Evolutionary conservation across 331 rosid species (phyloP).

Genomic region (Malus hybrid): DNA sequence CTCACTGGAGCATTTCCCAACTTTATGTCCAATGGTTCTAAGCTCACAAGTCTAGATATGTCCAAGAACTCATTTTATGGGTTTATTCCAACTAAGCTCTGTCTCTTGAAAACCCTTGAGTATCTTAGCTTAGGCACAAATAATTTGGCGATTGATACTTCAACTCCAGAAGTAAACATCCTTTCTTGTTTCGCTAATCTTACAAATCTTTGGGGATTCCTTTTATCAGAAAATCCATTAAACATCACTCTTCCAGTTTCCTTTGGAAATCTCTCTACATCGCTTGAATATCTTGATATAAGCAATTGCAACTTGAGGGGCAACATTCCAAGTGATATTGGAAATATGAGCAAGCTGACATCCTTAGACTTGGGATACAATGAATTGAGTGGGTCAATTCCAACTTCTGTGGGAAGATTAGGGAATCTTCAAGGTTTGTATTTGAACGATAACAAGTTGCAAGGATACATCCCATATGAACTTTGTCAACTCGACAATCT

Average conservation of each 20-base stretch:
- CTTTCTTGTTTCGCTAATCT: not conserved
- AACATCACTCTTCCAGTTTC: conserved; percentile 1
- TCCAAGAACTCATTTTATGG: not conserved
- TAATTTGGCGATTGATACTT: conserved; percentile 9
- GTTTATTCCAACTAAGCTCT: not conserved
- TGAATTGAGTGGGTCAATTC: conserved; percentile 2
- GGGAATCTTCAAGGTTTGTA: not conserved
- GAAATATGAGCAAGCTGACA: not conserved
- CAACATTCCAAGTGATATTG: not conserved
- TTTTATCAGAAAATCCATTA: not conserved
- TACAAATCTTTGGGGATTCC: not conserved
- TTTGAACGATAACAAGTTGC: not conserved
- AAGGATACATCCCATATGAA: not conserved
- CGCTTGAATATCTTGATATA: not conserved
- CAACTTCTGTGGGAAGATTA: conserved; percentile 7
- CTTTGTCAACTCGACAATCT: not conserved
- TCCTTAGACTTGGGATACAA: not conserved
- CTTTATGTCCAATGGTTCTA: conserved; percentile 19
- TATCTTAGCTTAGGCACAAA: not conserved
- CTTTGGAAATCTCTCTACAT: not conserved
- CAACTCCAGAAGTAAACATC: not conserved
- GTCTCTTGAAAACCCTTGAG: conserved; percentile 1
- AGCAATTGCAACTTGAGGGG: conserved; percentile 5
- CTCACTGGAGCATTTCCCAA: conserved; percentile 15
- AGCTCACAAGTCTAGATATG: not conserved